Conservation (phyloP, 2,329 filamentous ascomycete species). For the Ilyonectria destructans region DNA sequence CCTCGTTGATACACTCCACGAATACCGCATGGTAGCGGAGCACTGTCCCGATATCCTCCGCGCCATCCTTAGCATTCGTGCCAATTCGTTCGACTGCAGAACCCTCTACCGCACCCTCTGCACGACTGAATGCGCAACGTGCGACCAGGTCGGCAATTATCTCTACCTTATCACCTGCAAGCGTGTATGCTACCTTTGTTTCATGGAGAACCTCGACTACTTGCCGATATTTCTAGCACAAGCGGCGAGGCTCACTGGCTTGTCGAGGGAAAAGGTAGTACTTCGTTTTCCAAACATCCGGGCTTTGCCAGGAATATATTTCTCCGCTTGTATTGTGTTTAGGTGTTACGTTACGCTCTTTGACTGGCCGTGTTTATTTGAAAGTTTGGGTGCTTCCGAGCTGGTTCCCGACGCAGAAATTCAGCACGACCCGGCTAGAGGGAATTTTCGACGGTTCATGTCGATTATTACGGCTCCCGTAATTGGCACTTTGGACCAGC, state of each 20-base stretch:
- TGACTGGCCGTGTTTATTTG: conserved; percentile 19
- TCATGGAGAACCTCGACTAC: conserved; percentile 50
- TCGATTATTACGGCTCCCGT: conserved; percentile 36
- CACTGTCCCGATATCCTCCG: conserved; percentile 53
- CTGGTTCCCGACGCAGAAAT: conserved; percentile 14
- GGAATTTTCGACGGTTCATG: conserved; percentile 36
- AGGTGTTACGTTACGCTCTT: conserved; percentile 28
- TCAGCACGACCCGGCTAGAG: background rate
- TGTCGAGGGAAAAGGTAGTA: background rate
- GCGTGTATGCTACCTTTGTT: conserved; percentile 60
- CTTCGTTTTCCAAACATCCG: conserved; percentile 13
- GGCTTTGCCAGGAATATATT: conserved; percentile 34
- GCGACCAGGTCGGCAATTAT: conserved; percentile 57
- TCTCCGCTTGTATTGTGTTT: background rate
- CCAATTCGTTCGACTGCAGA: conserved; percentile 50
- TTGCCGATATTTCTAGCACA: conserved; percentile 45
- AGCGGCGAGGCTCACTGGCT: conserved; percentile 8
- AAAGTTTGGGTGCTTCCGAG: background rate
- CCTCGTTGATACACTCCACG: conserved; percentile 55
- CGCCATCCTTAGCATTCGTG: conserved; percentile 54
- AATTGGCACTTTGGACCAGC: conserved; percentile 19
- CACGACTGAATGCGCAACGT: conserved; percentile 53
- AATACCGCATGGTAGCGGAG: conserved; percentile 52
- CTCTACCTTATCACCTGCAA: conserved; percentile 58
- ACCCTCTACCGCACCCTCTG: conserved; percentile 54